Percentiles rank a stretch among this genome's conserved stretches.
phyloP scores from a whole-genome alignment of 768 basidiomycete species.

The Lactifluus pinguis region DNA sequence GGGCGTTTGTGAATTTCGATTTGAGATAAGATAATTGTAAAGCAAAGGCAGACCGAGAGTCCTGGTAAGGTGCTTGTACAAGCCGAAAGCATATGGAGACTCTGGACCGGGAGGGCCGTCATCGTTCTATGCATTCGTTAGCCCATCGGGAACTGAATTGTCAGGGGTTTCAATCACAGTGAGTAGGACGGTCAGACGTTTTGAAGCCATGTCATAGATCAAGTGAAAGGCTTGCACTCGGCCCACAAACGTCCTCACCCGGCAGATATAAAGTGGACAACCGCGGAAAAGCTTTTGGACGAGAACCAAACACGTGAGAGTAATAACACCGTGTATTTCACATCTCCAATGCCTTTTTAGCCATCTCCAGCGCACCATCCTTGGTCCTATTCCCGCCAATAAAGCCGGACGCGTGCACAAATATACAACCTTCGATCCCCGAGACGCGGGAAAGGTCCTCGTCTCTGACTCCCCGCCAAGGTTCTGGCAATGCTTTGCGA shows the following conservation, averaged over 20 bases:
- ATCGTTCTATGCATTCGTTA: conserved; percentile 52
- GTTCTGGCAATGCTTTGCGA: conserved; percentile 85
- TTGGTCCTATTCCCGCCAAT: conserved; percentile 93
- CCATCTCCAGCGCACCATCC: conserved; percentile 79
- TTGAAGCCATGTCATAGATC: conserved; percentile 19
- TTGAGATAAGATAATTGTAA: neutral
- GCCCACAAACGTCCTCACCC: no score
- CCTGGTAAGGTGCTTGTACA: conserved; percentile 52
- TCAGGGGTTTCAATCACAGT: conserved; percentile 27
- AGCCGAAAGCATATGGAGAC: conserved; percentile 68
- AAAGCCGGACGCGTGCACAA: conserved; percentile 94
- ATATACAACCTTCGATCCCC: conserved; percentile 78
- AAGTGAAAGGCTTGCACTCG: no score
- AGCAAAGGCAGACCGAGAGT: conserved; percentile 41
- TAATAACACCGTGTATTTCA: conserved; percentile 6
- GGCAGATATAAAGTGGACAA: no score
- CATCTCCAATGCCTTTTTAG: conserved; percentile 48
- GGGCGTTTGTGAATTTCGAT: neutral
- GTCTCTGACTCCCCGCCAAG: conserved; percentile 89
- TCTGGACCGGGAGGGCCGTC: conserved; percentile 70
- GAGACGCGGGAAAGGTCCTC: conserved; percentile 62
- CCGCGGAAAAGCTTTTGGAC: no score
- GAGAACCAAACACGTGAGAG: no score
- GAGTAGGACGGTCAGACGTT: conserved; percentile 31
- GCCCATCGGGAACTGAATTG: neutral